phyloP scores from a whole-genome alignment of 2,329 filamentous ascomycete species.

The Trichoderma sp. region DNA sequence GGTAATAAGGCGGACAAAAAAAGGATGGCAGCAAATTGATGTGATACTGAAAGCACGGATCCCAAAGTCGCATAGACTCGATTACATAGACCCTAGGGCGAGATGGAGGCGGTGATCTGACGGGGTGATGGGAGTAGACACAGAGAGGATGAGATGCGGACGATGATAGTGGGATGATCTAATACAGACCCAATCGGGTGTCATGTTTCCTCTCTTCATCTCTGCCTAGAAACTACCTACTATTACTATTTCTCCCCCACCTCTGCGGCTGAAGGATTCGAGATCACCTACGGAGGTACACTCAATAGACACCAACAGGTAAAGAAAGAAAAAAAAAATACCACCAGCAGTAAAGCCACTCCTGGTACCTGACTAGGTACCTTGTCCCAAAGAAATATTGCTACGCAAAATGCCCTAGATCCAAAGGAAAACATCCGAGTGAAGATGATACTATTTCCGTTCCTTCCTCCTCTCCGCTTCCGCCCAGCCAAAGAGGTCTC shows the following conservation, averaged over 20 bases:
- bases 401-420: too few species aligned
- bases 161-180: neutral
- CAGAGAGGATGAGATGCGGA: neutral
- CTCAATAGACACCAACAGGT: neutral
- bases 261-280: slow-evolving; percentile 5
- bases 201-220: neutral
- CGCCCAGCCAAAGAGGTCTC: slow-evolving; percentile 7
- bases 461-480: slow-evolving; percentile 3
- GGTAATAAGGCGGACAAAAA: neutral
- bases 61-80: neutral
- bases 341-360: neutral
- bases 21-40: neutral
- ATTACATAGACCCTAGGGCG: neutral
- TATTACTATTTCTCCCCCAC: neutral
- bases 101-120: neutral
- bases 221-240: neutral
- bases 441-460: too few species aligned
- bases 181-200: slow-evolving; percentile 1
- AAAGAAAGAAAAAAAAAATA: too few species aligned
- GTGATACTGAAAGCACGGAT: neutral
- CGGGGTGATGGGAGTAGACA: neutral
- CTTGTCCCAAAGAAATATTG: neutral
- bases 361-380: neutral
- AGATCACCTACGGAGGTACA: neutral
- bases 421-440: too few species aligned